These are phyloP conservation scores for Orbilia javanica DNA, from an alignment of 2,329 filamentous ascomycete species.

Conservation along the genomic window DNA sequence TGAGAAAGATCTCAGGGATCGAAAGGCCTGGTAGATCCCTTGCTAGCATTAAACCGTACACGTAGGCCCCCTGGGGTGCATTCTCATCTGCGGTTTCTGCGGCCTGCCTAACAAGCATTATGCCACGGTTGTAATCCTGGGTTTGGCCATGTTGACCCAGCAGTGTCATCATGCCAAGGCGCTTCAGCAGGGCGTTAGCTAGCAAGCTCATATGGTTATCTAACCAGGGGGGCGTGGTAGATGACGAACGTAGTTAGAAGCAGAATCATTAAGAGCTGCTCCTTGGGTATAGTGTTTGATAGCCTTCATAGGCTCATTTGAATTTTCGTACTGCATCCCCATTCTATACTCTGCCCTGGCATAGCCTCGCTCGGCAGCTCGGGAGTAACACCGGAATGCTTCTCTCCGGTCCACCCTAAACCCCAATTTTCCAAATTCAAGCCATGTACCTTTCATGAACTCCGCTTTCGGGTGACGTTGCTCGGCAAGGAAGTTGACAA, in stretches of 20 bases:
- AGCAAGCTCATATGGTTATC: not conserved
- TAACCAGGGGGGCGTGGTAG: not conserved
- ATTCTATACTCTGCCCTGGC: constrained; percentile 93
- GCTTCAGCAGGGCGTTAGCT: constrained; percentile 68
- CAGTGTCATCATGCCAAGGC: constrained; percentile 96
- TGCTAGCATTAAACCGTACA: constrained; percentile 93
- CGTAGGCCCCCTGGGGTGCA: constrained; percentile 93
- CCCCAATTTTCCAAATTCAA: constrained; percentile 97
- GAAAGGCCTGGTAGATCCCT: constrained; percentile 90
- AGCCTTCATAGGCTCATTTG: constrained; percentile 90
- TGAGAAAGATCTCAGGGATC: constrained; percentile 78
- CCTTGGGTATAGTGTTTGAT: constrained; percentile 90
- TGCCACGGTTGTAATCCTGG: constrained; percentile 81
- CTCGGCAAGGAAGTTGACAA: constrained; percentile 87
- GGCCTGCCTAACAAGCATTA: constrained; percentile 85
- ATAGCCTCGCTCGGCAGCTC: constrained; percentile 87
- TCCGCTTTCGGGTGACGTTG: constrained; percentile 93
- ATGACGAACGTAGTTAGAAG: constrained; percentile 75
- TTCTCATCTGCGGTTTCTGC: constrained; percentile 94
- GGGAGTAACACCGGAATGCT: constrained; percentile 86
- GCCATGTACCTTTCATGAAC: constrained; percentile 95
- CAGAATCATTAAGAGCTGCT: constrained; percentile 84
- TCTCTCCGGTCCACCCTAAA: constrained; percentile 92
- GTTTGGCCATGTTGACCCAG: constrained; percentile 91
- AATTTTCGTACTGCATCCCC: constrained; percentile 97